Base-by-base conservation (phyloP, 2,329 filamentous ascomycete species). In the Tolypocladium amazonense region DNA sequence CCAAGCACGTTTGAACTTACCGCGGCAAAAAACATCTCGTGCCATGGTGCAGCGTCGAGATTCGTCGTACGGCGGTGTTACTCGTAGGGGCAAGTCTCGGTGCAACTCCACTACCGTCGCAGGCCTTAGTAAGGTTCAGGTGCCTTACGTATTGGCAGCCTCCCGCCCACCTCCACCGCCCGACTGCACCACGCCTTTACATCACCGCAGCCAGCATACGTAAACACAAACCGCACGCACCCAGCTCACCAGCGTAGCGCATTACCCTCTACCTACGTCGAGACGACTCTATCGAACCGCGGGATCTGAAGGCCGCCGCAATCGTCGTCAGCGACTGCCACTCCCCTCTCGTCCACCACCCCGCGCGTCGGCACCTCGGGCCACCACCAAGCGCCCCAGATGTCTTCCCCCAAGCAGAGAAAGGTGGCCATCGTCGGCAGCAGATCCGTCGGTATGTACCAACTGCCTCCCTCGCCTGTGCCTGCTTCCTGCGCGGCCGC, bases 401-500 rank as follows among this genome's bases (percentile, higher is more conserved):
- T 90, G 87, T 81, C 86, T 66, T 77, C 87, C 56, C 84, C 86
- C 61, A 96, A 96, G 77, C 92, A 96, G 77, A 84, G 92, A 70
- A 97, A 97, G 82, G 88, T 97, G 73, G 92, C 92, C 76, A 93
- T 97, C 76, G 91, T 97, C 64, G 92, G 92, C 78, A 95, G 90
- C 78, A 87, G 92, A 70, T 94, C 92, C 62, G 92, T 97, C 72
- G 80, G 80, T 82, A 69, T 60, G 78, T 75, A 54, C 30, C 33
- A 14, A 45, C 58, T 23, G 6, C 25, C 2, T 30, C 56, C 25
- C 37, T 52, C 47, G 18, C 47, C 23, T n/a, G 47, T 33, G 9
- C 18, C 20, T 30, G 20, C 23, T 25, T 35, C 20, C 18, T 23
- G 18, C 27, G 47, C 3, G 9, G 47, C 25, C 25, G 25, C 7